Conservation (phyloP, 2,329 filamentous ascomycete genomes). For the Penicillium aurantiogriseum region DNA sequence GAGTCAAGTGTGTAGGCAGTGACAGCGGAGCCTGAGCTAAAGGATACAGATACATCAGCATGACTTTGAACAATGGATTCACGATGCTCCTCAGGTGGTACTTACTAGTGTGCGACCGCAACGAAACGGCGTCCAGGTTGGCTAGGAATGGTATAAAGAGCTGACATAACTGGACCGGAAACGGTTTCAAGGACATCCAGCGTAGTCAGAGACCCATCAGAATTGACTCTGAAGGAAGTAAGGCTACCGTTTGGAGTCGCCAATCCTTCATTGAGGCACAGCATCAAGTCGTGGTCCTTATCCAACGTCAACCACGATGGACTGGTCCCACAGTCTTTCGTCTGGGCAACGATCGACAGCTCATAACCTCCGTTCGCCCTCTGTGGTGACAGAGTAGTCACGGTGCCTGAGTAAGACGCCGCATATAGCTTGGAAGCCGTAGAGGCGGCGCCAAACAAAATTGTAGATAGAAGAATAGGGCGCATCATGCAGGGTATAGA, state of each 20-base stretch:
- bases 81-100: background rate
- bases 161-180: slow-evolving; percentile 19
- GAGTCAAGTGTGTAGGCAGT: slow-evolving; percentile 14
- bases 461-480: background rate
- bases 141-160: slow-evolving; percentile 6
- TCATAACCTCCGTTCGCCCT: slow-evolving; percentile 5
- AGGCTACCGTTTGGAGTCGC: slow-evolving; percentile 18
- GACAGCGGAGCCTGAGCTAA: slow-evolving; percentile 14
- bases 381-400: slow-evolving; percentile 30
- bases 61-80: background rate
- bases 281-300: slow-evolving; percentile 9
- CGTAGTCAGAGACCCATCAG: slow-evolving; percentile 11
- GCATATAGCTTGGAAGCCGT: slow-evolving; percentile 27
- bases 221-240: slow-evolving; percentile 14
- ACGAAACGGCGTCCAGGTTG: slow-evolving; percentile 10
- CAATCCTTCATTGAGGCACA: slow-evolving; percentile 23
- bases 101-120: slow-evolving; percentile 23
- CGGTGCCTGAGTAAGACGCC: slow-evolving; percentile 35
- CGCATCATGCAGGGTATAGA: background rate
- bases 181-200: slow-evolving; percentile 12
- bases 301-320: slow-evolving; percentile 26
- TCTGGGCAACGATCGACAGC: slow-evolving; percentile 9
- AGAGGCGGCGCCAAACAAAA: background rate
- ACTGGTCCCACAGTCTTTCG: slow-evolving; percentile 16
- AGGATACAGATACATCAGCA: background rate